Conservation (phyloP, 2,329 filamentous ascomycete genomes). For the Sporothrix luriei region DNA sequence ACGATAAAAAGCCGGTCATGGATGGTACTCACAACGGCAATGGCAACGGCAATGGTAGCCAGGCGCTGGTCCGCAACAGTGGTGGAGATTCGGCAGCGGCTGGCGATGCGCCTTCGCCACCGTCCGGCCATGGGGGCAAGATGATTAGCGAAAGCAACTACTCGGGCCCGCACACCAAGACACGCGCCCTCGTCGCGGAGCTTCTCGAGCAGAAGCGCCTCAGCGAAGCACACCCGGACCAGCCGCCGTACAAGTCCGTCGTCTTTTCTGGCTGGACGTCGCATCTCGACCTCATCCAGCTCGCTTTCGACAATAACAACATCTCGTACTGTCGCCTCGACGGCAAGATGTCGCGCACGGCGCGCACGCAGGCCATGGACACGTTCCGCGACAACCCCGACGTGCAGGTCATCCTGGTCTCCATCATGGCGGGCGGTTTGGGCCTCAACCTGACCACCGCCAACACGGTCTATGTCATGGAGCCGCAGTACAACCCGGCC, state of each 20-base stretch:
- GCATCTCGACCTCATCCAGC: slow-evolving; percentile 87
- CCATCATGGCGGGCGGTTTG: slow-evolving; percentile 87
- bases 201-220: slow-evolving; percentile 66
- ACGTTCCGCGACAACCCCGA: slow-evolving; percentile 71
- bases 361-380: slow-evolving; percentile 75
- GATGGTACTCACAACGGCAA: background rate
- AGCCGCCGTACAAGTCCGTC: slow-evolving; percentile 85
- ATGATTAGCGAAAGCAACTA: slow-evolving; percentile 67
- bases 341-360: slow-evolving; percentile 77
- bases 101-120: background rate
- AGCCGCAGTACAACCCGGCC: slow-evolving; percentile 95
- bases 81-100: background rate
- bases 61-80: background rate
- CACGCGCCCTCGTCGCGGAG: slow-evolving; percentile 75
- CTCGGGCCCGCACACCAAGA: slow-evolving; percentile 88
- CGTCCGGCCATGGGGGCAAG: slow-evolving; percentile 42
- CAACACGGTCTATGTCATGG: slow-evolving; percentile 92
- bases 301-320: slow-evolving; percentile 68
- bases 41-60: background rate
- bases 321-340: slow-evolving; percentile 82
- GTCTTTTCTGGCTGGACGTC: slow-evolving; percentile 97
- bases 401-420: slow-evolving; percentile 83
- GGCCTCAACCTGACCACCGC: slow-evolving; percentile 88
- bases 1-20: too few species aligned
- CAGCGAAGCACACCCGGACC: slow-evolving; percentile 61